Evolutionary conservation across 306 rosid species (phyloP).

Genomic region (Astragalus membranaceus): DNA sequence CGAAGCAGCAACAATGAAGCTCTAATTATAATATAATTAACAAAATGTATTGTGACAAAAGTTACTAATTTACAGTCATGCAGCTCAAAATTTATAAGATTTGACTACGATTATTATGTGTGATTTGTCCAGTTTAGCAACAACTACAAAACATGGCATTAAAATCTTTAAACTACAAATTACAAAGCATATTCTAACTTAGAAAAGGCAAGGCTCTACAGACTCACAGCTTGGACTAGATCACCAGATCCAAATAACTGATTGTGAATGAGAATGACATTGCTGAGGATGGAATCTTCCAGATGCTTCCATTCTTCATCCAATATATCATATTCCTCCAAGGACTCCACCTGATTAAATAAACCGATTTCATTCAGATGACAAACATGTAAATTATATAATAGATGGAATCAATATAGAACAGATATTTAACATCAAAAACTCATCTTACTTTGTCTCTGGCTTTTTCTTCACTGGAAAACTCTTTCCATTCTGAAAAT

Average conservation of each 20-base stretch:
- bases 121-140: not conserved
- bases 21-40: not conserved
- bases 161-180: not conserved
- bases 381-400: not conserved
- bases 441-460: constrained; percentile 23
- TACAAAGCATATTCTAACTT: constrained; percentile 4
- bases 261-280: constrained; percentile 52
- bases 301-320: constrained; percentile 64
- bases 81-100: not conserved
- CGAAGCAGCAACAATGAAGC: not conserved
- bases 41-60: not conserved
- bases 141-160: not conserved
- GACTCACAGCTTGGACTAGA: constrained; percentile 60
- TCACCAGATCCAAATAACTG: constrained; percentile 67
- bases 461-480: constrained; percentile 32
- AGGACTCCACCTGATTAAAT: constrained; percentile 45
- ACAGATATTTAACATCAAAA: not conserved
- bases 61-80: not conserved
- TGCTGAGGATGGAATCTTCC: constrained; percentile 55
- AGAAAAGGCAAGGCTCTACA: not conserved
- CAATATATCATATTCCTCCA: constrained; percentile 36
- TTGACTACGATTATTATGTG: not conserved
- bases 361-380: not conserved
- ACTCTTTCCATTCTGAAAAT: constrained; percentile 66
- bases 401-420: not conserved